Evolutionary conservation across 176 grass and related monocot genomes (phyloP), one percentile per base, ranked within the genome.

Genomic region (Hyparrhenia diplandra): DNA sequence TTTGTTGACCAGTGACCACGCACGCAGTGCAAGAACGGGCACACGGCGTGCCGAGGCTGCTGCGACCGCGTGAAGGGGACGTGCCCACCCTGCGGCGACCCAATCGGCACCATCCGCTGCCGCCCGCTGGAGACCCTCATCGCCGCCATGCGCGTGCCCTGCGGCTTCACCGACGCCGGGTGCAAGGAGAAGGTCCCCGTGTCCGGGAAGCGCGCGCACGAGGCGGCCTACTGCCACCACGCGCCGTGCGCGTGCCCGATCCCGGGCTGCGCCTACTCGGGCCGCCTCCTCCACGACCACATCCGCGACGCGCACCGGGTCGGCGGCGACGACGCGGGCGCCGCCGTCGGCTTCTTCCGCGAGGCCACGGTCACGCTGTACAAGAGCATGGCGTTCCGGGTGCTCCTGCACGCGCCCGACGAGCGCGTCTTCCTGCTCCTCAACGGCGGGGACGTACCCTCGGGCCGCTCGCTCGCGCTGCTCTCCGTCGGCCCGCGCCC

Each of bases 1-100:
- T n/a, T 10, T 9, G 9, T 40, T 42, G 40, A 45, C 42, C 12
- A 42, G 41, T 42, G 10, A 2, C 42, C 10, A 43, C 11, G 12
- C 12, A 45, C 14, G 23, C 47, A 74, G 71, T 74, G 71, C 71
- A 74, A 74, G 71, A 74, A 14, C 49, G 71, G 71, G 46, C 71
- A 74, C 46, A 18, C 46, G 29, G 71, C 47, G 29, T 74, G 71
- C 71, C 8, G 12, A 21, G 5, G 10, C 46, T 74, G 71, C 71
- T 57, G 71, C 30, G 18, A n/a, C 47, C 47, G 49, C 0, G 3
- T 57, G 9, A 2, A 4, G 18, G 47, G 47, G 5, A 13, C 18
- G 9, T 54, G 71, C 30, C 49, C 29, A 17, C 4, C 9, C 1
- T 72, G 43, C 25, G 3, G 42, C 16, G 69, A 30, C 69, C 69